Conservation (phyloP, 805 yeast species). For the Ascoidea asiatica region DNA sequence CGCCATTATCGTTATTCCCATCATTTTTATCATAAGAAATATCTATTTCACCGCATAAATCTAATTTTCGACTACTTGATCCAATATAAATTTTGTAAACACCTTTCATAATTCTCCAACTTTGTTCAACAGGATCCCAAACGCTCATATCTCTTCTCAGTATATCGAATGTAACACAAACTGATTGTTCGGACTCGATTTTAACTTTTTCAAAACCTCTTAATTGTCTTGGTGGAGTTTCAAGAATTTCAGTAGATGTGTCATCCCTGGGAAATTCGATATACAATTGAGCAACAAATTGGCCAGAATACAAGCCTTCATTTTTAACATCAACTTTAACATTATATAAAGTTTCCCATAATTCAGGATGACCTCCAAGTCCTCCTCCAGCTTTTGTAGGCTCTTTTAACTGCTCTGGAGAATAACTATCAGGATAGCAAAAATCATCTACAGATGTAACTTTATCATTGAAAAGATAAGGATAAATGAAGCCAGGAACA, state of each 20-base stretch:
- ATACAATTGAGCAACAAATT: constrained; percentile 38
- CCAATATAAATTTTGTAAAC: constrained; percentile 38
- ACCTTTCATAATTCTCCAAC: constrained; percentile 48
- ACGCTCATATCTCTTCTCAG: constrained; percentile 38
- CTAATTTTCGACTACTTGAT: constrained; percentile 32
- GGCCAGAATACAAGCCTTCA: constrained; percentile 31
- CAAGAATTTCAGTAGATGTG: constrained; percentile 21
- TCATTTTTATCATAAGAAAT: constrained; percentile 1
- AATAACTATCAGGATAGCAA: constrained; percentile 24
- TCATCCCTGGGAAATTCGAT: constrained; percentile 28
- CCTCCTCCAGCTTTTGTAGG: constrained; percentile 29
- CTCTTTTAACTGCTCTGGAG: constrained; percentile 17
- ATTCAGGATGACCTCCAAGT: constrained; percentile 44
- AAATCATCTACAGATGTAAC: constrained; percentile 17
- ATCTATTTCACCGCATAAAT: constrained; percentile 16
- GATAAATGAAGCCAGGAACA: constrained; percentile 43
- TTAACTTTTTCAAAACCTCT: constrained; percentile 46
- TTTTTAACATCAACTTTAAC: constrained; percentile 33
- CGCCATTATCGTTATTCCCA: not conserved
- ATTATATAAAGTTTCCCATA: constrained; percentile 38
- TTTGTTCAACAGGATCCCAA: constrained; percentile 42
- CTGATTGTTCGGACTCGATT: constrained; percentile 26
- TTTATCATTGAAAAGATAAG: constrained; percentile 27
- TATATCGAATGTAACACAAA: constrained; percentile 27
- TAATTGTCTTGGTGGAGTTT: constrained; percentile 34